A percentile compares a stretch with the other conserved stretches of the same genome.
These are phyloP conservation scores for Hydnum rufescens DNA, from an alignment of 768 basidiomycete genomes.

Conservation along the genomic window DNA sequence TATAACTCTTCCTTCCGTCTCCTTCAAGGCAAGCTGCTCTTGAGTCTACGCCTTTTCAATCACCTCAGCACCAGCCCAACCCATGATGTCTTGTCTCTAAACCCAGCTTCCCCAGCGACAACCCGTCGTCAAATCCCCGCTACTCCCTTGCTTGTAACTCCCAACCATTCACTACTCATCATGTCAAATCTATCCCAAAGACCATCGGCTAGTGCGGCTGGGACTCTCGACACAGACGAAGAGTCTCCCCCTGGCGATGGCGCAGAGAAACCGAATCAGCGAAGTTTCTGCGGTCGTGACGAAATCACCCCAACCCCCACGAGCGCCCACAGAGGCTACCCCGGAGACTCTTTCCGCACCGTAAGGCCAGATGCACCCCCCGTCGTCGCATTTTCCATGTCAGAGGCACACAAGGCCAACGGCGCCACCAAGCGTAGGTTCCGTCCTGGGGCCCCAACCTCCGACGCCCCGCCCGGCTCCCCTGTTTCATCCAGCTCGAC, in stretches of 20 bases:
- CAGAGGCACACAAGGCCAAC: conserved; percentile 3
- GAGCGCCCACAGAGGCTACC: no score
- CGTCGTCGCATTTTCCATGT: not conserved
- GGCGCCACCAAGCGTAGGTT: conserved; percentile 10
- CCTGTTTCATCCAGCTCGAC: not conserved
- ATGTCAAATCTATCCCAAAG: conserved; percentile 3
- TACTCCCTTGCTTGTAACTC: no score
- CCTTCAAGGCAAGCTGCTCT: no score
- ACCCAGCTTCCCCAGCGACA: no score
- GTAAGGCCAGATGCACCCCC: not conserved
- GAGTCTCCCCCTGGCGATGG: not conserved
- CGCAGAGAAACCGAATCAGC: not conserved
- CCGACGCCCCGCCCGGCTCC: not conserved
- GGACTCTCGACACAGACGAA: not conserved
- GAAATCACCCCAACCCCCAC: not conserved
- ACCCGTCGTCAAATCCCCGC: no score
- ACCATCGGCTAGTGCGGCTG: not conserved
- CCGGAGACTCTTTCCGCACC: not conserved
- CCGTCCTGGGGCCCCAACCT: conserved; percentile 1
- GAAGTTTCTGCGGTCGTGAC: not conserved
- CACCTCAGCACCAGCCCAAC: no score
- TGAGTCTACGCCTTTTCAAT: no score
- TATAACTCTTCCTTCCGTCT: no score
- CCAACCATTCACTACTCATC: no score
- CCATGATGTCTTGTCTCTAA: no score